Evolutionary conservation across 139 green algal genomes (phyloP).

Genomic region (Dunaliella primolecta): DNA sequence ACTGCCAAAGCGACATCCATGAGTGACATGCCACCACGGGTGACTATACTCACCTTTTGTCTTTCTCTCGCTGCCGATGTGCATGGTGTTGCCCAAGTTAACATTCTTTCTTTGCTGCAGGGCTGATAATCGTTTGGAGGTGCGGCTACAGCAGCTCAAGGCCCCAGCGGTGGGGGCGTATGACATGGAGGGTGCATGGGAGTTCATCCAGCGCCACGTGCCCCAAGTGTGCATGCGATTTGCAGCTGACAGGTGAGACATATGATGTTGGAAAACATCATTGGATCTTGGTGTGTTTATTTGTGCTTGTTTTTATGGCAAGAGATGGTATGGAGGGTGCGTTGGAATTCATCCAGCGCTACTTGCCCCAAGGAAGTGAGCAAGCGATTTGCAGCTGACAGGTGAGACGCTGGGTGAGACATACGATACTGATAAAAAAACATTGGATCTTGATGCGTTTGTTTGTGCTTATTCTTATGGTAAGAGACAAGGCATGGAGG

Average conservation of each 20-base stretch:
- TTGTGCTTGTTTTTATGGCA: too few relatives aligned
- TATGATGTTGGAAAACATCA: too few relatives aligned
- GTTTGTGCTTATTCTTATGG: too few relatives aligned
- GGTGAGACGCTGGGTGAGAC: too few relatives aligned
- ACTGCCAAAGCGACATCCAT: too few relatives aligned
- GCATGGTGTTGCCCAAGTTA: too few relatives aligned
- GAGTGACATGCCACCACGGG: too few relatives aligned
- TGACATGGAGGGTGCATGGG: slow-evolving; percentile 13
- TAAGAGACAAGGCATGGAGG: slow-evolving; percentile 14
- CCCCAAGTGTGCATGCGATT: background rate
- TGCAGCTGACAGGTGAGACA: slow-evolving; percentile 7
- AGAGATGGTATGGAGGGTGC: slow-evolving; percentile 11
- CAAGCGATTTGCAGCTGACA: background rate
- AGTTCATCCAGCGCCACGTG: slow-evolving; percentile 14
- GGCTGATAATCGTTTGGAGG: background rate
- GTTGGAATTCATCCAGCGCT: slow-evolving; percentile 6
- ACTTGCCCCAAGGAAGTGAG: slow-evolving; percentile 2
- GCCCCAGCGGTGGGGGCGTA: slow-evolving; percentile 8
- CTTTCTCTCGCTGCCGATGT: too few relatives aligned
- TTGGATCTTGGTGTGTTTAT: too few relatives aligned
- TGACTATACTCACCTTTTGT: too few relatives aligned
- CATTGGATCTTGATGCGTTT: too few relatives aligned
- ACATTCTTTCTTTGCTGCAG: background rate
- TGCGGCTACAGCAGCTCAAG: background rate
- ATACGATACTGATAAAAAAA: too few relatives aligned